Conservation (phyloP, 1,284 basidiomycete species). For the Singerocomus rubriflavus region DNA sequence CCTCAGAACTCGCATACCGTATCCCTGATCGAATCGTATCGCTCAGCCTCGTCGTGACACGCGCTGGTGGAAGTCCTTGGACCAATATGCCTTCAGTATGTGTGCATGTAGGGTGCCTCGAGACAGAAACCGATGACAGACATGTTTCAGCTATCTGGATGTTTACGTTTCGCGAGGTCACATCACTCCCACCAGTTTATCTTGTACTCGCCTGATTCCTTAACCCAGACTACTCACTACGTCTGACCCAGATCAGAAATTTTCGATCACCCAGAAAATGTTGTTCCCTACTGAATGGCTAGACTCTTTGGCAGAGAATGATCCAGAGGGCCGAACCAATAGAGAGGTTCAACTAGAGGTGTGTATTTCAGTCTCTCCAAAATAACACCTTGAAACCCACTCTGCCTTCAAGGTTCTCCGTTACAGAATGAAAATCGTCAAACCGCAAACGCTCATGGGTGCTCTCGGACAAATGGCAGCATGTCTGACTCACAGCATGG, state of each 20-base stretch:
- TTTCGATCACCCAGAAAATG: slow-evolving; percentile 56
- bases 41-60: slow-evolving; percentile 68
- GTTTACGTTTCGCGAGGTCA: slow-evolving; percentile 22
- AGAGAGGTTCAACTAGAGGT: slow-evolving; percentile 55
- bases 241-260: slow-evolving; percentile 33
- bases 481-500: slow-evolving; percentile 66
- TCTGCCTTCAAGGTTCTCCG: slow-evolving; percentile 40
- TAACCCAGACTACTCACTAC: slow-evolving; percentile 12
- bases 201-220: slow-evolving; percentile 8
- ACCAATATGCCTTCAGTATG: slow-evolving; percentile 26
- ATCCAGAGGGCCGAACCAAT: slow-evolving; percentile 59
- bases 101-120: not conserved
- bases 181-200: too few species aligned
- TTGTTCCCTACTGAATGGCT: slow-evolving; percentile 63
- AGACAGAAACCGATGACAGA: not conserved
- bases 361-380: slow-evolving; percentile 9
- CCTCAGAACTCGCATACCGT: slow-evolving; percentile 58
- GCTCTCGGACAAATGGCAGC: slow-evolving; percentile 76
- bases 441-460: slow-evolving; percentile 61
- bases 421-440: slow-evolving; percentile 53
- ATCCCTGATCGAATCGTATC: slow-evolving; percentile 69
- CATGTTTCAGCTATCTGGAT: slow-evolving; percentile 12
- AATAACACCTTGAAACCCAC: not conserved
- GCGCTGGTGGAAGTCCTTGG: slow-evolving; percentile 41
- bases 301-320: slow-evolving; percentile 46